These are phyloP conservation scores for Fusarium citri DNA, from an alignment of 2,329 filamentous ascomycete species.

Conservation along the genomic window DNA sequence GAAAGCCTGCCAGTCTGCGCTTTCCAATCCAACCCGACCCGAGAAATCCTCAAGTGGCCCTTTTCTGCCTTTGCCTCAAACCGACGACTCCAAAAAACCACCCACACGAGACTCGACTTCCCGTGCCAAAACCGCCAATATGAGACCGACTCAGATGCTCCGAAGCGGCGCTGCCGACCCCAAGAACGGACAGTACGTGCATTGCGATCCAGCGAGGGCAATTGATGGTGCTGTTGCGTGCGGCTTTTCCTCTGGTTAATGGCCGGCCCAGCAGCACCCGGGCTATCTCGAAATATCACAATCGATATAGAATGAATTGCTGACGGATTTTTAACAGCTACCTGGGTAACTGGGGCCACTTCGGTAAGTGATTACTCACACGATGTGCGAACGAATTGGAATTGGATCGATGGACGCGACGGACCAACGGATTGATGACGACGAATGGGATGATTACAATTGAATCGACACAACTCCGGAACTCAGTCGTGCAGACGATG, in stretches of 20 bases:
- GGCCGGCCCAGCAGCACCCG: conserved; percentile 18
- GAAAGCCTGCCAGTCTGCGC: conserved; percentile 34
- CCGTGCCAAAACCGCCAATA: conserved; percentile 48
- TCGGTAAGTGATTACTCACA: conserved; percentile 69
- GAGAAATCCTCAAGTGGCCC: conserved; percentile 47
- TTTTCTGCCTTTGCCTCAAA: conserved; percentile 44
- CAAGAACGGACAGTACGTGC: conserved; percentile 54
- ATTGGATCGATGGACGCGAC: conserved; percentile 34
- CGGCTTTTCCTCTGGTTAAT: conserved; percentile 49
- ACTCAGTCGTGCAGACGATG: background rate
- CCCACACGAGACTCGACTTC: conserved; percentile 37
- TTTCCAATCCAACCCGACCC: conserved; percentile 44
- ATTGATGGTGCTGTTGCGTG: conserved; percentile 42
- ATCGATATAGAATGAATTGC: conserved; percentile 28
- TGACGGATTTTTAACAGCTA: conserved; percentile 63
- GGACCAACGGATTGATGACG: conserved; percentile 41
- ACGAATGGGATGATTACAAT: conserved; percentile 28
- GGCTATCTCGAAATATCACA: conserved; percentile 23
- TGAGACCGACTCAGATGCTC: conserved; percentile 57
- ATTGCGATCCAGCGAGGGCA: conserved; percentile 21
- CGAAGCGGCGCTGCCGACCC: conserved; percentile 49
- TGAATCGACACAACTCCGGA: conserved; percentile 9
- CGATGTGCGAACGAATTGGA: conserved; percentile 35
- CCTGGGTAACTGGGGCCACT: conserved; percentile 78
- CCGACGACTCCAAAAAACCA: conserved; percentile 37